Evolutionary conservation across 164 flowering plant genomes (phyloP).

Genomic region (Warburgia ugandensis): DNA sequence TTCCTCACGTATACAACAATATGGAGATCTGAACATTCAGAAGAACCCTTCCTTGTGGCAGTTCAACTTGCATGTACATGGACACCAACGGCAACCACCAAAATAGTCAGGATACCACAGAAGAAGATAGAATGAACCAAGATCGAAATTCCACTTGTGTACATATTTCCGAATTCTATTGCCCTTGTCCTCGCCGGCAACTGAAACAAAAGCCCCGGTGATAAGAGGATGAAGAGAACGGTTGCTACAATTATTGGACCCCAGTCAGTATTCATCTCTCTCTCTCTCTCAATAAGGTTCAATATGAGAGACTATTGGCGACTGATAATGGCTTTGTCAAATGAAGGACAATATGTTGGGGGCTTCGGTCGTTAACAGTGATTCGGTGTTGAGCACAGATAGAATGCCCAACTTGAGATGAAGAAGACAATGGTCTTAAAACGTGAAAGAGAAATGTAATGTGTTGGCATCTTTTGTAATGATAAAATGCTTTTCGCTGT

Average conservation of each 20-base stretch:
- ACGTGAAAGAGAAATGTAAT: too few relatives aligned
- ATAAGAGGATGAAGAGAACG: constrained; percentile 51
- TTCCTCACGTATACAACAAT: not conserved
- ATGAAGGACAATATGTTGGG: too few relatives aligned
- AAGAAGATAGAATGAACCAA: constrained; percentile 55
- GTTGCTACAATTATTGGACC: constrained; percentile 56
- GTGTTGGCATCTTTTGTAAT: too few relatives aligned
- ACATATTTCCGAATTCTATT: constrained; percentile 72
- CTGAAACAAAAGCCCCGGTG: constrained; percentile 68
- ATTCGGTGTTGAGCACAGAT: too few relatives aligned
- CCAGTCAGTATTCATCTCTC: constrained; percentile 57
- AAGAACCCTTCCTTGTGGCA: not conserved
- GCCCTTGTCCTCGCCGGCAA: constrained; percentile 55
- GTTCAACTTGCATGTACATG: constrained; percentile 44
- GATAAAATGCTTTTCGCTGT: too few relatives aligned
- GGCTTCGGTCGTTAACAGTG: too few relatives aligned
- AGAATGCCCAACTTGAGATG: too few relatives aligned
- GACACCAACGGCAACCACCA: constrained; percentile 53
- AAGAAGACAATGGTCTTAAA: too few relatives aligned
- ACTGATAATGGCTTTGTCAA: too few relatives aligned
- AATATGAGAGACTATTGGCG: too few relatives aligned
- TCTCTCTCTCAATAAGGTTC: too few relatives aligned
- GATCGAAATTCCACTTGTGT: constrained; percentile 64
- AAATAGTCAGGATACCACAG: constrained; percentile 49
- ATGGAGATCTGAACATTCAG: not conserved